Base-by-base conservation (phyloP, 2,329 filamentous ascomycete species). In the Cladosporium velox region DNA sequence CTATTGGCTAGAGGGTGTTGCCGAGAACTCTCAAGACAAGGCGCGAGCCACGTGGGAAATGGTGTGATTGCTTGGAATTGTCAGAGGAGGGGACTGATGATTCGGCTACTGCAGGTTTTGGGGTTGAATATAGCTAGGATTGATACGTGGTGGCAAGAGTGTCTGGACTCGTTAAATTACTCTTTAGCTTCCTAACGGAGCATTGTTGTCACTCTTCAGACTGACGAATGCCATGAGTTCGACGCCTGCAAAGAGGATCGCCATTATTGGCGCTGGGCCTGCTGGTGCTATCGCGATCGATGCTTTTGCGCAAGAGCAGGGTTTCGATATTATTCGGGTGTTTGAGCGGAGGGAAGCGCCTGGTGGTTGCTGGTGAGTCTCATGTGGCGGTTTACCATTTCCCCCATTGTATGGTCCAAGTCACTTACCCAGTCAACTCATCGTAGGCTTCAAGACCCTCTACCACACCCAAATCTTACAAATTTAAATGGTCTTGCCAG, bases 191-290 rank as follows among this genome's bases (percentile, higher is more conserved):
- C 18, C 15, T 1, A 18, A 41, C 15, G 3, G 35, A 18, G 15
- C 4, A 38, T 38, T 38, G 8, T 15, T 38, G 12, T 38, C 4
- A n/a, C 18, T 41, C 18, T 15, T 41, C 15, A 2, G 18, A 41
- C 18, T 18, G 35, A 18, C 35, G 35, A 41, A 41, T 15, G 6
- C 38, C 38, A 44, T 44, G 38, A 12, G 18, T 44, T 8, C 38
- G 38, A 44, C 3, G 5, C 18, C 38, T 1, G 49, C 15, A 8
- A 52, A 52, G 77, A 59, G 81, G 15, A 82, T 89, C 14, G 87
- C 87, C 21, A 81, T 89, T 6, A 86, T 89, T 70, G 87, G 87
- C 7, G 81, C 86, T 2, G 87, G 87, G 6, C 87, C 87, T 7
- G 81, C 85, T 3, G 87, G 87, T 2, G 84, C 85, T 14, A 88